Evolutionary conservation across 345 rosid genomes (phyloP), one percentile per base, ranked within the genome.

Genomic region (Atalantia buxifolia): DNA sequence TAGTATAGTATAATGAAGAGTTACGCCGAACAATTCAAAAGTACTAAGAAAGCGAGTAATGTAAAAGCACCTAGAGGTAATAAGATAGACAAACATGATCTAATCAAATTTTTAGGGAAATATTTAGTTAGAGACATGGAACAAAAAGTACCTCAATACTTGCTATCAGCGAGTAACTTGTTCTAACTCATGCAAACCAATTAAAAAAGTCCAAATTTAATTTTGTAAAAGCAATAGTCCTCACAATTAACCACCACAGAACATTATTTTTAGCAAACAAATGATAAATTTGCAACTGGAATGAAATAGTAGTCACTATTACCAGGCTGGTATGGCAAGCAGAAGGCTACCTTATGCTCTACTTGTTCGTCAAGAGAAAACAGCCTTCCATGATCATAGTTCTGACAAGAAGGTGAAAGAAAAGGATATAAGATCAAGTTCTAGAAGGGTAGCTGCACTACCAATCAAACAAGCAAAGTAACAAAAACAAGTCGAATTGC

Each of bases 351-450:
- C 98, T 93, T 95, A 74, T 95, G 98, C 74, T 90, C 91, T 6
- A 91, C 85, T 86, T 95, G 98, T 74, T 92, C 91, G 78, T 90
- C 94, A 69, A 95, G 82, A 14, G 97, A 90, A 83, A 90, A 95
- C 40, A 93, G 78, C 81, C 81, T 89, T 64, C 94, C 91, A 16
- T 71, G 73, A 78, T 87, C 95, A 94, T 94, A 93, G 77, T 93
- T 86, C 98, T 90, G 81, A 57, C 64, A 56, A 40, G 1, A 76
- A 66, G 5, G 72, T 36, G 50, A 64, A 35, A 74, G 38, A 66
- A 64, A 35, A 25, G 27, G 28, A 72, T 50, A 48, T 75, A 42
- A 40, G 30, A 28, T 7, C 42, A 62, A 9, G 62, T 30, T 64
- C 13, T 24, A 74, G 19, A 59, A 22, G 18, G 25, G 61, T 21